Conservation (phyloP, 2,329 filamentous ascomycete genomes). For the Penicillium sp. region DNA sequence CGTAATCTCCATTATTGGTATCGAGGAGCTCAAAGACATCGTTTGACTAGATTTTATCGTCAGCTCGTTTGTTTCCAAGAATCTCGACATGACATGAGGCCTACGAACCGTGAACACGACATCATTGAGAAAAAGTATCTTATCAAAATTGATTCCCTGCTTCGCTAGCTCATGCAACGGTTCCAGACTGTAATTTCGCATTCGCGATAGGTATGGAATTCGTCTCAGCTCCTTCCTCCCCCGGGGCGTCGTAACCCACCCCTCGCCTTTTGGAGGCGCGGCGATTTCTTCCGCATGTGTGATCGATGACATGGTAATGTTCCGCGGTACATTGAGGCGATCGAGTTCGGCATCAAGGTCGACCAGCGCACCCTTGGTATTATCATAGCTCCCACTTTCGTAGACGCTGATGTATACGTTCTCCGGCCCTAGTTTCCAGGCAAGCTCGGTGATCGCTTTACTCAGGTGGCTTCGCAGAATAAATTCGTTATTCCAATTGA, state of each 20-base stretch:
- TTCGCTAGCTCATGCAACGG: conserved; percentile 58
- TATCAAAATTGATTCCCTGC: conserved; percentile 59
- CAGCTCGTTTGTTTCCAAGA: not conserved
- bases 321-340: conserved; percentile 56
- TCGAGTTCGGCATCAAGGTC: conserved; percentile 61
- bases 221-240: conserved; percentile 62
- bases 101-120: conserved; percentile 48
- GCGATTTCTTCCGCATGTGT: conserved; percentile 63
- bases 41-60: conserved; percentile 43
- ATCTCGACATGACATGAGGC: not conserved
- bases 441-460: conserved; percentile 61
- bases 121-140: conserved; percentile 61
- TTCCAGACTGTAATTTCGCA: conserved; percentile 67
- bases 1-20: conserved; percentile 63
- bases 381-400: conserved; percentile 71
- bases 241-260: conserved; percentile 66
- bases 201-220: conserved; percentile 68
- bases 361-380: conserved; percentile 64
- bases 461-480: conserved; percentile 67
- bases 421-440: conserved; percentile 59
- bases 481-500: conserved; percentile 69
- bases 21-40: conserved; percentile 62
- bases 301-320: conserved; percentile 60
- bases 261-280: conserved; percentile 50
- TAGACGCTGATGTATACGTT: conserved; percentile 71